Evolutionary conservation across 75 land plant genomes (phyloP).

Genomic region (Adiantum capillusveneris): DNA sequence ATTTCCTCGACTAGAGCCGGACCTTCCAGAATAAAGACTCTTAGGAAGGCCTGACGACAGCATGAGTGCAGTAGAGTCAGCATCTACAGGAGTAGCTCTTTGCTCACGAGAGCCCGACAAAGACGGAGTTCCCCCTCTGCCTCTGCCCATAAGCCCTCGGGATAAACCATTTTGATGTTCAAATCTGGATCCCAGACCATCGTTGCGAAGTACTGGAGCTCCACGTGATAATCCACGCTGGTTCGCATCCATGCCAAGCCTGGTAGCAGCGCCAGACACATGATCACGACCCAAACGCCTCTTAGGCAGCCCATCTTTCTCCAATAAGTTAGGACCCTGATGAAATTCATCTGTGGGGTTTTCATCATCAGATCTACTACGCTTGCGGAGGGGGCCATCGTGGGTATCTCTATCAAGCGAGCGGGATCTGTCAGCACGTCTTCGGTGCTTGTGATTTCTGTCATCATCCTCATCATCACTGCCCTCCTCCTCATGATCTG

Average conservation of each 20-base stretch:
- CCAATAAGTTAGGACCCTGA: slow-evolving; percentile 12
- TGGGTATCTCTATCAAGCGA: slow-evolving; percentile 46
- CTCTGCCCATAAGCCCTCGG: slow-evolving; percentile 40
- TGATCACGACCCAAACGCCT: slow-evolving; percentile 17
- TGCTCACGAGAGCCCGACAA: slow-evolving; percentile 46
- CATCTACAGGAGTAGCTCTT: slow-evolving; percentile 43
- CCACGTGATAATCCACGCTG: slow-evolving; percentile 29
- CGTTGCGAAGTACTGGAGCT: slow-evolving; percentile 34
- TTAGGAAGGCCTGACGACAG: slow-evolving; percentile 39
- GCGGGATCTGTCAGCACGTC: slow-evolving; percentile 58
- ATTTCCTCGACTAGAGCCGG: slow-evolving; percentile 35
- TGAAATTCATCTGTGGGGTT: slow-evolving; percentile 20
- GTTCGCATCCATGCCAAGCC: slow-evolving; percentile 23
- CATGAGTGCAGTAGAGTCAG: slow-evolving; percentile 45
- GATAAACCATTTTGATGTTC: slow-evolving; percentile 17
- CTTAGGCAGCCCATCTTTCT: slow-evolving; percentile 21
- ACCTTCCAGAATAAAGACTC: slow-evolving; percentile 48
- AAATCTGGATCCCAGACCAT: slow-evolving; percentile 26
- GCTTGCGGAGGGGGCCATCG: slow-evolving; percentile 39
- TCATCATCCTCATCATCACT: slow-evolving; percentile 94
- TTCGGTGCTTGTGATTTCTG: slow-evolving; percentile 94
- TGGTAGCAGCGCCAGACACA: slow-evolving; percentile 14
- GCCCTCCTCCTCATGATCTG: slow-evolving; percentile 37
- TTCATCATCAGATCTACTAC: slow-evolving; percentile 37
- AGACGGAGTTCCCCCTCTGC: slow-evolving; percentile 46